These are phyloP conservation scores for Pinus taeda DNA, from an alignment of 75 land plant genomes.

Conservation along the genomic window DNA sequence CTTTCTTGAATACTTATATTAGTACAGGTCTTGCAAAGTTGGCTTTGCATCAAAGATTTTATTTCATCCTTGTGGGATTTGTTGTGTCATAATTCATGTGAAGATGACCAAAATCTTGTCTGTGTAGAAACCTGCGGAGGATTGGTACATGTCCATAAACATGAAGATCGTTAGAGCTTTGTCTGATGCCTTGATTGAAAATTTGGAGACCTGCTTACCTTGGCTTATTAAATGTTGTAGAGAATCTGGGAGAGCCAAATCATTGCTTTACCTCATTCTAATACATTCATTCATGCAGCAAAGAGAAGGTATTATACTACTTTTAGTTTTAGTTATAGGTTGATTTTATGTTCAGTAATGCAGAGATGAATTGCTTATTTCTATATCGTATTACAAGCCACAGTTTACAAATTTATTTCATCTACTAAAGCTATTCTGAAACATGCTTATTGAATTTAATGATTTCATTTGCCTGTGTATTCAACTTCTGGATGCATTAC, in stretches of 20 bases:
- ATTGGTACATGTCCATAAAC: conserved; percentile 22
- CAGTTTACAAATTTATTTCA: no score
- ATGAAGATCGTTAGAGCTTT: conserved; percentile 23
- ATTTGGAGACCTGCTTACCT: conserved; percentile 26
- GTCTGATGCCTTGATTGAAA: conserved; percentile 25
- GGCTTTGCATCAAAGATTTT: not conserved
- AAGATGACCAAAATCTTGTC: not conserved
- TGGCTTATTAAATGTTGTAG: conserved; percentile 35
- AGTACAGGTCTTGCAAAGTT: not conserved
- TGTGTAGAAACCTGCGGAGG: not conserved
- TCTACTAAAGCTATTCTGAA: not conserved
- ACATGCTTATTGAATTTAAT: not conserved
- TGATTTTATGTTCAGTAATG: not conserved
- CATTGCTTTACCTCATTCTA: conserved; percentile 36
- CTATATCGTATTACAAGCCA: not conserved
- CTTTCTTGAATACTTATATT: no score
- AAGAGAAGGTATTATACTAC: conserved; percentile 20
- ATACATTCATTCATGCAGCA: conserved; percentile 28
- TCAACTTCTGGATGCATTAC: not conserved
- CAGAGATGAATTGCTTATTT: not conserved
- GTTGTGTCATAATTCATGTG: not conserved
- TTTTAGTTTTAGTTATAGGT: not conserved
- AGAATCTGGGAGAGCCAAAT: conserved; percentile 22
- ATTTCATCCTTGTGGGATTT: not conserved
- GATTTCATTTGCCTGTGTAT: not conserved